These are phyloP conservation scores for Scheffersomyces quercinus DNA, from an alignment of 1,139 yeast genomes.

Conservation along the genomic window DNA sequence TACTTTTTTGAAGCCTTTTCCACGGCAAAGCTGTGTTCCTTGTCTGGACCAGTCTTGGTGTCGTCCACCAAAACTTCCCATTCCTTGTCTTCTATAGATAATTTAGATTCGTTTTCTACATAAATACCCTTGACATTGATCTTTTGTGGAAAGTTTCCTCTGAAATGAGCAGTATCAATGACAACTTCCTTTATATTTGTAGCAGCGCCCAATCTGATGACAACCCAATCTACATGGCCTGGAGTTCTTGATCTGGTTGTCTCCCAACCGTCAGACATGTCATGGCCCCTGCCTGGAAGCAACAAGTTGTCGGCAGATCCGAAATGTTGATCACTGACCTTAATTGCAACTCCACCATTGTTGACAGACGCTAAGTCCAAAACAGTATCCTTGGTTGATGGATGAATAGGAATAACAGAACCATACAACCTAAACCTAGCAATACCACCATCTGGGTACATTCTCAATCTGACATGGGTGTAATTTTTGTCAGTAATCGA, in stretches of 20 bases:
- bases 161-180: slow-evolving; percentile 88
- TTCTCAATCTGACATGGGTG: slow-evolving; percentile 79
- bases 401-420: slow-evolving; percentile 65
- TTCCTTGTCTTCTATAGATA: slow-evolving; percentile 33
- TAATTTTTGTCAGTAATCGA: slow-evolving; percentile 57
- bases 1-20: slow-evolving; percentile 18
- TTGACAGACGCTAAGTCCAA: slow-evolving; percentile 80
- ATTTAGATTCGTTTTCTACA: slow-evolving; percentile 35
- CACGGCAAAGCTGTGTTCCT: slow-evolving; percentile 62
- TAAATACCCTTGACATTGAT: slow-evolving; percentile 60
- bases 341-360: slow-evolving; percentile 86
- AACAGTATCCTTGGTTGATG: slow-evolving; percentile 43
- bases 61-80: slow-evolving; percentile 73
- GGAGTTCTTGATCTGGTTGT: slow-evolving; percentile 83
- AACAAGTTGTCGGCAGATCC: slow-evolving; percentile 86
- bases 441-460: slow-evolving; percentile 98
- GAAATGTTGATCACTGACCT: slow-evolving; percentile 87
- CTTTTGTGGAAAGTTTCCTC: slow-evolving; percentile 91
- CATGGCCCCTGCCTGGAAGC: slow-evolving; percentile 90
- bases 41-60: slow-evolving; percentile 75
- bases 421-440: slow-evolving; percentile 93
- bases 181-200: slow-evolving; percentile 59
- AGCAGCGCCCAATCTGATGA: slow-evolving; percentile 71
- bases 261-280: slow-evolving; percentile 99
- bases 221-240: slow-evolving; percentile 90